These are phyloP conservation scores for Neofusicoccum kwambonambiense DNA, from an alignment of 2,329 filamentous ascomycete species.

Conservation along the genomic window DNA sequence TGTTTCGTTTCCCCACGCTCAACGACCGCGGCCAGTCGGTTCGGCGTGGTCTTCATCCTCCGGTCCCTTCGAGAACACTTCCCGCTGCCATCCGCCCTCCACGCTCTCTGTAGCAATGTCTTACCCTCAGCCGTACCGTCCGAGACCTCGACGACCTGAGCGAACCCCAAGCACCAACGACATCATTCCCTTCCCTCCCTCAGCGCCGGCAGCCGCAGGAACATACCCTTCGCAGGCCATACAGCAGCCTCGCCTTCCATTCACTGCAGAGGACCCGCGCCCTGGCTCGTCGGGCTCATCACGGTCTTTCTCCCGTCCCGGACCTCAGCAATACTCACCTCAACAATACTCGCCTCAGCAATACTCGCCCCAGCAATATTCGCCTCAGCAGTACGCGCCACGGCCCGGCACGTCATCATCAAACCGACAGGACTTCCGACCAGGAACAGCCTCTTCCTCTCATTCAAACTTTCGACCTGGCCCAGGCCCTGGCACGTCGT, in stretches of 20 bases:
- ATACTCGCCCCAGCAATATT: neutral
- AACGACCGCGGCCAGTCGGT: neutral
- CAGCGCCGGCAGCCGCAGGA: neutral
- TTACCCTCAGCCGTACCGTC: neutral
- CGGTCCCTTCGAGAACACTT: neutral
- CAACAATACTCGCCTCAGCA: neutral
- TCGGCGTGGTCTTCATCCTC: neutral
- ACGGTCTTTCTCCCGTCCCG: neutral
- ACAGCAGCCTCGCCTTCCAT: neutral
- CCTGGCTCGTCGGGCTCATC: neutral
- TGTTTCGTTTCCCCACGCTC: neutral
- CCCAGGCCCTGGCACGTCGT: neutral
- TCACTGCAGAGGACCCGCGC: neutral
- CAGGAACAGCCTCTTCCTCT: neutral
- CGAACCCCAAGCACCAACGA: constrained; percentile 13
- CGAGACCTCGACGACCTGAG: constrained; percentile 1
- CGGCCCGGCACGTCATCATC: neutral
- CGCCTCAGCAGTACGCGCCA: neutral
- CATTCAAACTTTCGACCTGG: neutral
- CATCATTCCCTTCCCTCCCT: neutral
- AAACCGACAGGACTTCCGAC: neutral
- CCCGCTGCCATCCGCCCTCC: neutral
- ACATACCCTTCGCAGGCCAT: neutral
- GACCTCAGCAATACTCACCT: neutral
- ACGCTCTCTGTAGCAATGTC: neutral